A percentile compares a stretch with the other conserved stretches of the same genome.
These are phyloP conservation scores for Aspergillus bombycis DNA, from an alignment of 2,329 filamentous ascomycete genomes.

Conservation along the genomic window DNA sequence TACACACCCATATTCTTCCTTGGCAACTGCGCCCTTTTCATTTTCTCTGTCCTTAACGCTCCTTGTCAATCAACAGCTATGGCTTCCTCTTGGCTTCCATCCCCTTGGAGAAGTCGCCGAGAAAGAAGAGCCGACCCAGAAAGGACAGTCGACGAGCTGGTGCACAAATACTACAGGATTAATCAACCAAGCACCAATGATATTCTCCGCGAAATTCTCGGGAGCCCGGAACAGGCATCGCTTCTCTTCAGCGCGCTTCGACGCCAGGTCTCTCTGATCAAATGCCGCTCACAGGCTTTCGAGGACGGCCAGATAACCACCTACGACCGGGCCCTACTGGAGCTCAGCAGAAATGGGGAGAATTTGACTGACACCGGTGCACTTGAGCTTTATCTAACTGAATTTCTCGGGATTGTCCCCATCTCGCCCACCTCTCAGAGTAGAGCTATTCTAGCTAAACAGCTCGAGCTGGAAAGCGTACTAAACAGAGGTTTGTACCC, in stretches of 20 bases:
- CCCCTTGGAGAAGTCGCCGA: not conserved
- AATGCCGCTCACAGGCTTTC: conserved; percentile 37
- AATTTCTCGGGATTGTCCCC: conserved; percentile 40
- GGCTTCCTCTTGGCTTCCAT: conserved; percentile 3
- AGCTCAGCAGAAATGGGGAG: conserved; percentile 37
- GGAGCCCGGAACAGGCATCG: conserved; percentile 24
- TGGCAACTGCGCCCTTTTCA: not conserved
- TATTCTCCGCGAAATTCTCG: conserved; percentile 33
- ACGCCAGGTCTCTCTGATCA: conserved; percentile 39
- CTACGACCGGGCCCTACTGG: conserved; percentile 45
- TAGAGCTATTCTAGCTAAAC: conserved; percentile 30
- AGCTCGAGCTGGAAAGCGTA: conserved; percentile 30
- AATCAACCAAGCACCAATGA: conserved; percentile 27
- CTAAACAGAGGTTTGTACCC: conserved; percentile 29
- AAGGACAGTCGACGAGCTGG: conserved; percentile 27
- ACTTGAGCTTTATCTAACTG: conserved; percentile 42
- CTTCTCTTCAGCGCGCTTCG: conserved; percentile 38
- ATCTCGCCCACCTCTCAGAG: conserved; percentile 20
- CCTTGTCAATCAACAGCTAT: not conserved
- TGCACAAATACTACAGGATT: conserved; percentile 30
- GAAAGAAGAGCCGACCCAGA: not conserved
- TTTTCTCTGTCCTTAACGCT: not conserved
- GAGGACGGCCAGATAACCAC: conserved; percentile 43
- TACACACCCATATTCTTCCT: not conserved
- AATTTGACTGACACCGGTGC: conserved; percentile 34